Percentiles rank a stretch among this genome's conserved stretches.
phyloP scores from a whole-genome alignment of 2,329 filamentous ascomycete genomes.

The Pseudonectria foliicola region DNA sequence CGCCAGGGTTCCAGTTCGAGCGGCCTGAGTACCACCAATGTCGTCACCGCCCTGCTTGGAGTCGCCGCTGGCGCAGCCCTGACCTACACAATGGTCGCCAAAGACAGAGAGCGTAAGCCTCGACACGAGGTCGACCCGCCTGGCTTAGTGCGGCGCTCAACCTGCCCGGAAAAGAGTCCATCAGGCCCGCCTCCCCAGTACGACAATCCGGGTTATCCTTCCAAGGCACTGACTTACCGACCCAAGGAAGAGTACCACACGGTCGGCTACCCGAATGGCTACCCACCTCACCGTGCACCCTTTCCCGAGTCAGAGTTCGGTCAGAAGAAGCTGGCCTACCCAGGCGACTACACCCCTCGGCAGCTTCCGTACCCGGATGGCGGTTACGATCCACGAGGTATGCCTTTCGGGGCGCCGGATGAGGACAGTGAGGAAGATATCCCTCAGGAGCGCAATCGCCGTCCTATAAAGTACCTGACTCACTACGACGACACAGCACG shows the following conservation, averaged over 20 bases:
- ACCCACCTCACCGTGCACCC: slow-evolving; percentile 13
- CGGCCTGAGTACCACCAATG: slow-evolving; percentile 50
- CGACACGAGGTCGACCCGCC: slow-evolving; percentile 36
- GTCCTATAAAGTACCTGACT: slow-evolving; percentile 18
- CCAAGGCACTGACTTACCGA: slow-evolving; percentile 16
- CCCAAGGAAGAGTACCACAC: slow-evolving; percentile 13
- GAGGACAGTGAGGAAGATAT: slow-evolving; percentile 18
- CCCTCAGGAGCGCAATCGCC: slow-evolving; percentile 10
- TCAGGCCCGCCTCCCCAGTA: slow-evolving; percentile 16
- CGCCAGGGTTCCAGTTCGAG: slow-evolving; percentile 30
- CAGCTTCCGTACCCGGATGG: slow-evolving; percentile 8
- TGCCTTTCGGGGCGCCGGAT: slow-evolving; percentile 1
- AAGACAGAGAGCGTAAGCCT: slow-evolving; percentile 36
- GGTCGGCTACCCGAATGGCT: slow-evolving; percentile 16
- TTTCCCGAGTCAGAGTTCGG: slow-evolving; percentile 14
- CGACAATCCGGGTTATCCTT: slow-evolving; percentile 14
- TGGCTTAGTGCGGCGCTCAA: slow-evolving; percentile 35
- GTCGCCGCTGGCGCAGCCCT: slow-evolving; percentile 60
- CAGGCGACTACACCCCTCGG: slow-evolving; percentile 15
- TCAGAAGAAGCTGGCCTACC: slow-evolving; percentile 15
- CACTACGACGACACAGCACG: slow-evolving; percentile 4
- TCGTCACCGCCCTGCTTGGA: slow-evolving; percentile 71
- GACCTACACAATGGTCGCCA: slow-evolving; percentile 60
- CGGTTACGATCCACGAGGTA: too few species aligned
- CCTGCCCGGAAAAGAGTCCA: slow-evolving; percentile 37